Evolutionary conservation across 2,329 filamentous ascomycete species (phyloP).

Genomic region (Knufia fluminis): DNA sequence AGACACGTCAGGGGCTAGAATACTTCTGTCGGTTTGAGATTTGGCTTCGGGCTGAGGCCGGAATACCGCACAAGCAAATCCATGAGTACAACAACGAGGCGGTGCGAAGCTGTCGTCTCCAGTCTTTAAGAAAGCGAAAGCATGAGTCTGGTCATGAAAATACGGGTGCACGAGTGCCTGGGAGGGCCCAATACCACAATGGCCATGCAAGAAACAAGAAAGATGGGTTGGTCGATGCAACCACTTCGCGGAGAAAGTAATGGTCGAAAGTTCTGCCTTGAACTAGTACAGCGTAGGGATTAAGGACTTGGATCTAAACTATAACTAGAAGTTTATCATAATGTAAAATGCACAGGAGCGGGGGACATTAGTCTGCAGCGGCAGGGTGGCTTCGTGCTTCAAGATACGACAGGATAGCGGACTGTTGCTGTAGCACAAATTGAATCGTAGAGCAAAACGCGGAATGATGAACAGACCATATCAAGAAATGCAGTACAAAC

Average conservation of each 20-base stretch:
- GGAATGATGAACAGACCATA: too few relatives aligned
- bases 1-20: conserved; percentile 1
- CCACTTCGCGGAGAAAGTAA: conserved; percentile 1
- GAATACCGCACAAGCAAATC: conserved; percentile 2
- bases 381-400: neutral
- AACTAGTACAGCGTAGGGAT: conserved; percentile 2
- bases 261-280: conserved; percentile 1
- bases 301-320: conserved; percentile 3
- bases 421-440: too few relatives aligned
- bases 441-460: too few relatives aligned
- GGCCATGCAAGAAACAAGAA: neutral
- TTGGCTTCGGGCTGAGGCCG: neutral
- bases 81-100: conserved; percentile 2
- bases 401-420: too few relatives aligned
- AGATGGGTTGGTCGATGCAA: conserved; percentile 1
- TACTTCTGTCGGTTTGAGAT: neutral
- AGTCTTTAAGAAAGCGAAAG: conserved; percentile 2
- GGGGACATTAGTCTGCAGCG: neutral
- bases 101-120: conserved; percentile 2
- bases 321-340: conserved; percentile 2
- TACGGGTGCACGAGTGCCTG: conserved; percentile 2
- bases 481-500: too few relatives aligned
- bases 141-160: conserved; percentile 3
- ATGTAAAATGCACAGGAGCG: conserved; percentile 2
- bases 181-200: conserved; percentile 2